Evolutionary conservation across 2,329 filamentous ascomycete genomes (phyloP).

Genomic region (Exophiala dermatitidis): DNA sequence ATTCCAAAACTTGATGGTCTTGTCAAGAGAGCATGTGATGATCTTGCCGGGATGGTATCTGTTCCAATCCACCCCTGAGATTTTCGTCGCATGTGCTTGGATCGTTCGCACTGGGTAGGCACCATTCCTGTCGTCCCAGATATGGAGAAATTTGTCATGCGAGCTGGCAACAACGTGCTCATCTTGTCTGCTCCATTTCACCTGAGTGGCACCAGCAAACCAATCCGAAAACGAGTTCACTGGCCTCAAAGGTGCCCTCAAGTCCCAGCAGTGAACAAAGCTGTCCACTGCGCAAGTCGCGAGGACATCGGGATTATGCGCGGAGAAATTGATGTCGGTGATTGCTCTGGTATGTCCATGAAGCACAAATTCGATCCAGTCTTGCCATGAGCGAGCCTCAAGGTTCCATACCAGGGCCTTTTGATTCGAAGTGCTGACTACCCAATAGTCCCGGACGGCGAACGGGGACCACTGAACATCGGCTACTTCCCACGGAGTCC

Average conservation of each 20-base stretch:
- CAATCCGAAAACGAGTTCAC: conserved; percentile 82
- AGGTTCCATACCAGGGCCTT: conserved; percentile 92
- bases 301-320: conserved; percentile 80
- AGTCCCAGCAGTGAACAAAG: conserved; percentile 87
- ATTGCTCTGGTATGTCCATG: conserved; percentile 83
- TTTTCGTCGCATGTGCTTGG: conserved; percentile 82
- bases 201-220: conserved; percentile 87
- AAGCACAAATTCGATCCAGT: conserved; percentile 81
- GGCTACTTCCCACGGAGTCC: conserved; percentile 87
- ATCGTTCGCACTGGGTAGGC: conserved; percentile 75
- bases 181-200: conserved; percentile 88
- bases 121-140: conserved; percentile 82
- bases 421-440: conserved; percentile 89
- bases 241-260: conserved; percentile 65
- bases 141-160: conserved; percentile 77
- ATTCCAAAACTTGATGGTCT: conserved; percentile 91
- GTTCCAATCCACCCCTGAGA: conserved; percentile 94
- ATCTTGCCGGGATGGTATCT: conserved; percentile 64
- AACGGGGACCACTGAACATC: conserved; percentile 98
- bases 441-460: conserved; percentile 81
- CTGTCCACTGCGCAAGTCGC: conserved; percentile 90
- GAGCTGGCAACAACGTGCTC: conserved; percentile 82
- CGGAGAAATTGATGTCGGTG: conserved; percentile 93
- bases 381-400: conserved; percentile 60
- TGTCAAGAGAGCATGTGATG: conserved; percentile 83